Percentiles rank a stretch among this genome's conserved stretches.
phyloP scores from a whole-genome alignment of 1,284 basidiomycete genomes.

The Taiwanofungus camphoratus region DNA sequence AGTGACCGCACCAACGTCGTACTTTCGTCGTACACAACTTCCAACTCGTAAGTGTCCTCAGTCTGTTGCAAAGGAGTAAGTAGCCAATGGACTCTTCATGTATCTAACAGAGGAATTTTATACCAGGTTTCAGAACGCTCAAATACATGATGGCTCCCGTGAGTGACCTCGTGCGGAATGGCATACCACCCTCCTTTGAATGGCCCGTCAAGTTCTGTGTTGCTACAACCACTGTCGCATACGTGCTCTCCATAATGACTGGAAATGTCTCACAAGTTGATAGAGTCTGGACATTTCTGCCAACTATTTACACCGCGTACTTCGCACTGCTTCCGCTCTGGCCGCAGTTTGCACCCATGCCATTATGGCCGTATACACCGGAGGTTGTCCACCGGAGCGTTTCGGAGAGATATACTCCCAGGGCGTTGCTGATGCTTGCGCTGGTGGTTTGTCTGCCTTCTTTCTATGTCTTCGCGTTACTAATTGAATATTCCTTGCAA shows the following conservation, averaged over 20 bases:
- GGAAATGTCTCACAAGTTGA: constrained; percentile 87
- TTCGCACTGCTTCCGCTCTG: constrained; percentile 68
- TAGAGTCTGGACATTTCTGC: constrained; percentile 57
- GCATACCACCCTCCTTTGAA: constrained; percentile 33
- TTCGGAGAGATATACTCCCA: constrained; percentile 49
- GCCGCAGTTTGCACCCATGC: constrained; percentile 40
- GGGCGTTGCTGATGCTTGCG: constrained; percentile 66
- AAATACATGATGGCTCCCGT: constrained; percentile 18
- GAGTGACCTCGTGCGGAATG: constrained; percentile 10
- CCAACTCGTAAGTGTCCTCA: no score
- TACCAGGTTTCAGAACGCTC: background rate
- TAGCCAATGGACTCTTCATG: no score
- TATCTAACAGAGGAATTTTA: background rate
- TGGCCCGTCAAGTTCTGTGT: constrained; percentile 65
- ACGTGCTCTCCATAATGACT: constrained; percentile 57
- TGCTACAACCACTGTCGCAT: constrained; percentile 41
- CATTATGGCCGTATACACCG: constrained; percentile 53
- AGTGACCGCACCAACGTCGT: no score
- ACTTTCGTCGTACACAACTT: no score
- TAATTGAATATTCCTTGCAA: constrained; percentile 16
- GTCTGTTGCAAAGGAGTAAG: no score
- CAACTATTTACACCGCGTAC: constrained; percentile 73
- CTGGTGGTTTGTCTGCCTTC: constrained; percentile 43
- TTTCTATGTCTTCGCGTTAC: background rate
- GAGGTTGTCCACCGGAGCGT: constrained; percentile 38